Evolutionary conservation across 179 eudicot genomes (phyloP).

Genomic region (Silene coronaria): DNA sequence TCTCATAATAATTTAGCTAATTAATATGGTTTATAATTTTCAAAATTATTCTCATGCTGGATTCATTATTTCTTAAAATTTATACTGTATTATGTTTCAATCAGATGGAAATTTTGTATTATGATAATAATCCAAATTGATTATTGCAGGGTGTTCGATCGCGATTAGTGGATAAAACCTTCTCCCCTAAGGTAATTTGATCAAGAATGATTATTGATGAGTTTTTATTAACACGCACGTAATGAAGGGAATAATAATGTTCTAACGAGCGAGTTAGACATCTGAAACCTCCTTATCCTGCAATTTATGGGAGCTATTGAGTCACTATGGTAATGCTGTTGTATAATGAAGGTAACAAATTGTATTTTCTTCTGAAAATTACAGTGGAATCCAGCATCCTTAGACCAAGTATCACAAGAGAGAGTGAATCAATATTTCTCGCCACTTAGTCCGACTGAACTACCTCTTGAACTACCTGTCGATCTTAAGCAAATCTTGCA

Average conservation of each 20-base stretch:
- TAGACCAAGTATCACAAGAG: slow-evolving; percentile 15
- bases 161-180: slow-evolving; percentile 21
- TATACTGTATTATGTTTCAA: too few species aligned
- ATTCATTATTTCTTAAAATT: too few species aligned
- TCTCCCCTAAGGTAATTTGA: slow-evolving; percentile 16
- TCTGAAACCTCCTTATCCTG: too few species aligned
- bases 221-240: neutral
- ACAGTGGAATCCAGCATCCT: slow-evolving; percentile 18
- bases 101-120: too few species aligned
- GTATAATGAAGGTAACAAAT: too few species aligned
- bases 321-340: too few species aligned
- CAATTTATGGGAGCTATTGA: too few species aligned
- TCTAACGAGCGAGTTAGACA: too few species aligned
- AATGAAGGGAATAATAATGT: too few species aligned
- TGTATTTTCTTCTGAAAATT: neutral
- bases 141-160: slow-evolving; percentile 21
- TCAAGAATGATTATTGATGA: neutral
- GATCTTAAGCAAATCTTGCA: neutral
- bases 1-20: too few species aligned
- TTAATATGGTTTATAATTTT: too few species aligned
- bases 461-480: slow-evolving; percentile 10
- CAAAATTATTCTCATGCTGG: too few species aligned
- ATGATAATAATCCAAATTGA: neutral
- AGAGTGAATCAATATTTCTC: slow-evolving; percentile 16
- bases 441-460: neutral